Base-by-base conservation (phyloP, 805 yeast genomes). In the Millerozyma miso region DNA sequence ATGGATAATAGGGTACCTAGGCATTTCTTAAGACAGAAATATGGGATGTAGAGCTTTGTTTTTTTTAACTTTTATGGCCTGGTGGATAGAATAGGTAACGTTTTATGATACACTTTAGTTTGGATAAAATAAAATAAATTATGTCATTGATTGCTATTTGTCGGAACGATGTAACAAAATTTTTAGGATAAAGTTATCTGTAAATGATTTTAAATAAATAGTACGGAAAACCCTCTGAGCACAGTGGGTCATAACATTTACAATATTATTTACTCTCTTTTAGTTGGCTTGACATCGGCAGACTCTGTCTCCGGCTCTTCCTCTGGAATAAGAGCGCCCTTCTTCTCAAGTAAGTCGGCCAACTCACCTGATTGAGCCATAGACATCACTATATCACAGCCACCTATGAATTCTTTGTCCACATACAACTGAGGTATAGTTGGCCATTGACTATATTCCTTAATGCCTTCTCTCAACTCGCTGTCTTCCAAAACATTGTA, bases 361-460 rank as follows among this genome's bases (percentile, higher is more conserved):
- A 93, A 77, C 58, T 91, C 97, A n/a, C 99, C 99, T 41, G 71
- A 62, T 54, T 84, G 85, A 33, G 95, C 87, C 98, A 93, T 90
- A 43, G 86, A 80, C 60, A 85, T 88, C 41, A 93, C 75, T 49
- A 93, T 90, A 65, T 93, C 99, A 67, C 97, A 93, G 3, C 99
- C 99, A 36, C 99, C 99, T 41, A 93, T 77, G 60, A 93, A 93
- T 61, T 93, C 99, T 52, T 83, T 82, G 53, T 83, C 78, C 12
- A 93, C 88, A 59, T 90, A 93, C 35, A 93, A 76, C 66, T 93
- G 99, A 13, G 99, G 99, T 46, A 93, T 89, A 0, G 99, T 93
- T 43, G 99, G 99, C 99, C 99, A 93, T 51, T 86, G 83, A 53
- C 91, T 81, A 66, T 79, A 93, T 62, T 93, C 99, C 69, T 93